phyloP scores from a whole-genome alignment of 75 land plant species.

The Ceratopteris richardii region DNA sequence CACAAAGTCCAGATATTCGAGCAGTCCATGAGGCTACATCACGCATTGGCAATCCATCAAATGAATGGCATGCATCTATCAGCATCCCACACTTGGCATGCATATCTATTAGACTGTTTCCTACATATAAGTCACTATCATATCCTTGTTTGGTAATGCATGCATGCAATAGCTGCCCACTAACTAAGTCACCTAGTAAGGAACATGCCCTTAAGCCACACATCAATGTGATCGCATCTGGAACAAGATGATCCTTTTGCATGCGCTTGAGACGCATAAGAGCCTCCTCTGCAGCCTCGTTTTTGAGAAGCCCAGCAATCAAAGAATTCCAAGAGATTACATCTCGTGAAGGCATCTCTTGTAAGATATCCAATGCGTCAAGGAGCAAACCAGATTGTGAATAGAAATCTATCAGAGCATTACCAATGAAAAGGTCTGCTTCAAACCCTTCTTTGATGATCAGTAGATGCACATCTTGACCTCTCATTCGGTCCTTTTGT shows the following conservation, averaged over 20 bases:
- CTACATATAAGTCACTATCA: slow-evolving; percentile 19
- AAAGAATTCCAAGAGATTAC: slow-evolving; percentile 13
- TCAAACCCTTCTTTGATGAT: slow-evolving; percentile 27
- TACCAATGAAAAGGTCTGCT: slow-evolving; percentile 33
- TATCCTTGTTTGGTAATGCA: slow-evolving; percentile 22
- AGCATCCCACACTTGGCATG: slow-evolving; percentile 29
- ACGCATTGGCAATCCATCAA: not conserved
- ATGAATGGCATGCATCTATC: not conserved
- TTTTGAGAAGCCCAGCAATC: slow-evolving; percentile 7
- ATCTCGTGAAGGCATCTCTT: not conserved
- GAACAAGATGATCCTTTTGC: not conserved
- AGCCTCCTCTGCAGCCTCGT: slow-evolving; percentile 5
- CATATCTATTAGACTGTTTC: slow-evolving; percentile 3
- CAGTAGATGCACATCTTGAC: slow-evolving; percentile 37
- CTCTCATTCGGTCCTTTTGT: not conserved
- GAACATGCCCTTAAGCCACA: not conserved
- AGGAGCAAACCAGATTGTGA: slow-evolving; percentile 1
- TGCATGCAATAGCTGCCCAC: slow-evolving; percentile 38
- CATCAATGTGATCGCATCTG: not conserved
- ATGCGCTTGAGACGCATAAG: not conserved
- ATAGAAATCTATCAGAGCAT: slow-evolving; percentile 28
- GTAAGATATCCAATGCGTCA: slow-evolving; percentile 6
- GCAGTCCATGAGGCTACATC: not conserved
- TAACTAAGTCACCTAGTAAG: not conserved
- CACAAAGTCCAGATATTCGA: not conserved